A percentile compares a stretch with the other conserved stretches of the same genome.
phyloP scores from a whole-genome alignment of 805 yeast species.

The Wickerhamia fluorescens region DNA sequence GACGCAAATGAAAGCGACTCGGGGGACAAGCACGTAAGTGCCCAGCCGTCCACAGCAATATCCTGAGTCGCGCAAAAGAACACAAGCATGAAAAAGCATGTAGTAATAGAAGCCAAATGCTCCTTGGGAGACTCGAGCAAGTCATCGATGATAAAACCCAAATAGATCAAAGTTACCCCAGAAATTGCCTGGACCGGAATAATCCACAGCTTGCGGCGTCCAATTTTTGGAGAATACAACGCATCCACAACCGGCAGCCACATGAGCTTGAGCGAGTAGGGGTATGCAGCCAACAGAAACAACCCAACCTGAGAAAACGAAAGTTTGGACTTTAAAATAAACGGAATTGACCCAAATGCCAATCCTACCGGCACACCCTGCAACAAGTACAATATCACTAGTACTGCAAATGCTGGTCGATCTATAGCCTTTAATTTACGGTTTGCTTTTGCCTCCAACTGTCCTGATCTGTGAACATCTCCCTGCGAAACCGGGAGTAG shows the following conservation, averaged over 20 bases:
- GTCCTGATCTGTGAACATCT: too few species aligned
- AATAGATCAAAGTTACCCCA: conserved; percentile 53
- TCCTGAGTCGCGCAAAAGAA: conserved; percentile 95
- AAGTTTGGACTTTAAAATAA: conserved; percentile 72
- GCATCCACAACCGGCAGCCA: conserved; percentile 98
- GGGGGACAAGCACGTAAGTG: conserved; percentile 75
- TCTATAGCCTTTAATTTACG: conserved; percentile 34
- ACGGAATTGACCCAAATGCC: conserved; percentile 93
- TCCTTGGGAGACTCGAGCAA: conserved; percentile 44
- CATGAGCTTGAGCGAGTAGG: conserved; percentile 82
- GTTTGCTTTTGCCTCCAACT: conserved; percentile 1
- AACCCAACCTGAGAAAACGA: conserved; percentile 86
- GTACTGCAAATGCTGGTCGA: conserved; percentile 64
- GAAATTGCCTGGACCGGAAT: conserved; percentile 85
- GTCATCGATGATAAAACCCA: conserved; percentile 54
- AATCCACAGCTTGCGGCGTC: conserved; percentile 90
- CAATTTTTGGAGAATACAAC: conserved; percentile 55
- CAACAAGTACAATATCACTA: conserved; percentile 68
- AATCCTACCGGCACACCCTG: conserved; percentile 98
- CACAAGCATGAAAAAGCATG: conserved; percentile 68
- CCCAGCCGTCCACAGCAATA: conserved; percentile 99
- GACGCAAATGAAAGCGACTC: conserved; percentile 84
- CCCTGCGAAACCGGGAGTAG: conserved; percentile 23
- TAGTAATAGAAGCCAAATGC: conserved; percentile 53
- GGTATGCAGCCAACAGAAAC: conserved; percentile 88